phyloP scores from a whole-genome alignment of 2,329 filamentous ascomycete species.

The Colletotrichum eremochloae region DNA sequence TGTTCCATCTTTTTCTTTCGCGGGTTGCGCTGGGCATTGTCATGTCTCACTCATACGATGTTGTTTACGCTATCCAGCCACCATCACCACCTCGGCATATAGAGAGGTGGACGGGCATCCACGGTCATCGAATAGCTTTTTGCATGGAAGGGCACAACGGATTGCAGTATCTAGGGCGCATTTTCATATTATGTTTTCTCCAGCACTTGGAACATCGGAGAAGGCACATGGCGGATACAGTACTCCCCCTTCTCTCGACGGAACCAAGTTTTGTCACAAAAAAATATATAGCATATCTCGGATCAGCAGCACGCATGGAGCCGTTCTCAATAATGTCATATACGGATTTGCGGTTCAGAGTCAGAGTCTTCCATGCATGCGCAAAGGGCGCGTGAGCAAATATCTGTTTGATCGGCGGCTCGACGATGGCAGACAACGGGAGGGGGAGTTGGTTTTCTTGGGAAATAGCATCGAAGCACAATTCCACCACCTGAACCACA shows the following conservation, averaged over 20 bases:
- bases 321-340: neutral
- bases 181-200: neutral
- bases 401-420: neutral
- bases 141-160: constrained; percentile 6
- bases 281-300: constrained; percentile 8
- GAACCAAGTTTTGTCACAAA: neutral
- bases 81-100: constrained; percentile 26
- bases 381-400: neutral
- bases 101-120: constrained; percentile 28
- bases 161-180: constrained; percentile 14
- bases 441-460: neutral
- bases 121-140: constrained; percentile 7
- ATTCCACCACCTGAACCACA: constrained; percentile 5
- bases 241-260: constrained; percentile 38
- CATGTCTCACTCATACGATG: neutral
- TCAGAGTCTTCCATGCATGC: neutral
- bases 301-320: neutral
- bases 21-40: neutral
- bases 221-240: constrained; percentile 41
- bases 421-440: neutral
- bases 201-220: constrained; percentile 4
- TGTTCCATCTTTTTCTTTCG: neutral
- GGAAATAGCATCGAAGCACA: neutral
- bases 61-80: neutral
- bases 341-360: neutral